Conservation (phyloP, 2,329 filamentous ascomycete species). For the Aspergillus novoparasiticus region DNA sequence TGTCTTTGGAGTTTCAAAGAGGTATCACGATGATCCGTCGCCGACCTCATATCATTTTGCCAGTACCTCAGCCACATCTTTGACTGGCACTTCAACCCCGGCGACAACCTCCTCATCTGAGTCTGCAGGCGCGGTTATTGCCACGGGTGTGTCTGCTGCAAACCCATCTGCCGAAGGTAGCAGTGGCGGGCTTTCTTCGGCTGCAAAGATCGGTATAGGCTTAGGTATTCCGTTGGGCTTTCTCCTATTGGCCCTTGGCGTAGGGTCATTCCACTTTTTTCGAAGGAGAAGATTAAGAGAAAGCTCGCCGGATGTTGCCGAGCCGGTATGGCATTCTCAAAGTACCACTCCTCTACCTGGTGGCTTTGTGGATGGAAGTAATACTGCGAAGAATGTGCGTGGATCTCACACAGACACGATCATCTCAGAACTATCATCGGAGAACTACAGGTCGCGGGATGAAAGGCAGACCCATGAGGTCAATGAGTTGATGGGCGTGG, state of each 20-base stretch:
- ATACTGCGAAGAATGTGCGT: not conserved
- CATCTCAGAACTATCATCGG: constrained; percentile 7
- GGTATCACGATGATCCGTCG: constrained; percentile 5
- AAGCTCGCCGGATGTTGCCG: not conserved
- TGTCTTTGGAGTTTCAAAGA: constrained; percentile 4
- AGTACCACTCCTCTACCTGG: not conserved
- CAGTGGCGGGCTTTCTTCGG: not conserved
- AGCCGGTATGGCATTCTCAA: not conserved
- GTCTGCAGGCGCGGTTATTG: not conserved
- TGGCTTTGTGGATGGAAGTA: not conserved
- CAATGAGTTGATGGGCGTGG: constrained; percentile 6
- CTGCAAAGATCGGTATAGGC: constrained; percentile 9
- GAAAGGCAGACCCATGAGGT: not conserved
- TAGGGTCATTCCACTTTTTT: not conserved
- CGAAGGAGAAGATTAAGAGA: not conserved
- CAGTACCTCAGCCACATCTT: not conserved
- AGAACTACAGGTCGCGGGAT: not conserved
- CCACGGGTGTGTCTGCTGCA: not conserved
- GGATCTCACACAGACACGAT: constrained; percentile 2
- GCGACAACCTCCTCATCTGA: not conserved
- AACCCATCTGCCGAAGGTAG: not conserved
- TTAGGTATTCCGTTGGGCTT: constrained; percentile 8
- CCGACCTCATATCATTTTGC: constrained; percentile 9
- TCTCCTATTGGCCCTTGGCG: not conserved
- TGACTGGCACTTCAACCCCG: not conserved